Percentiles rank a stretch among this genome's conserved stretches.
Evolutionary conservation across 305 asterid genomes (phyloP).

Genomic region (Stenogyne calaminthoides): DNA sequence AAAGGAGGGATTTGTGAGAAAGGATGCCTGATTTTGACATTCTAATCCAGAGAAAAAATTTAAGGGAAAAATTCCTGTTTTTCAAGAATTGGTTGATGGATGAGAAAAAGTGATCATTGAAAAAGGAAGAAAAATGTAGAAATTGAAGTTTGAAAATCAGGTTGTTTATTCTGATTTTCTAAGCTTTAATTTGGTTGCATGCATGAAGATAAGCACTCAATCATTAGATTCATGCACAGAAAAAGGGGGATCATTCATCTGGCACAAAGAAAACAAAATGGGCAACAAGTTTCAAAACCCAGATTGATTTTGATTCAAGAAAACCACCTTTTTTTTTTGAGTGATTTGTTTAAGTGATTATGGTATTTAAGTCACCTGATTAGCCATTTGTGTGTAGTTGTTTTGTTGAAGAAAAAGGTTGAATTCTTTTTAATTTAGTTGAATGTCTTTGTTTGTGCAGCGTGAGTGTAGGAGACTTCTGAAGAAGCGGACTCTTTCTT

Average conservation of each 20-base stretch:
- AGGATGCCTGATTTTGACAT: constrained; percentile 45
- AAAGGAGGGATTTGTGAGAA: constrained; percentile 50
- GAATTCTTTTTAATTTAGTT: neutral
- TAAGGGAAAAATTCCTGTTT: constrained; percentile 3
- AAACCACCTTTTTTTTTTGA: neutral
- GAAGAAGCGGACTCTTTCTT: constrained; percentile 44
- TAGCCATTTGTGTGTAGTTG: neutral
- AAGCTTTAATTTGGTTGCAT: constrained; percentile 19
- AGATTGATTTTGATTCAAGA: constrained; percentile 26
- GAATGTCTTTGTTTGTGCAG: constrained; percentile 29
- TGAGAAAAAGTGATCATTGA: neutral
- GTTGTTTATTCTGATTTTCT: neutral
- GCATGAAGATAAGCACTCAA: constrained; percentile 30
- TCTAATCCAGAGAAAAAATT: neutral
- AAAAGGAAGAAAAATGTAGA: neutral
- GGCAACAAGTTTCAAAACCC: constrained; percentile 26
- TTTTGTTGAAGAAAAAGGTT: neutral
- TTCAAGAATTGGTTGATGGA: constrained; percentile 28
- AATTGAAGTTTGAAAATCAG: neutral
- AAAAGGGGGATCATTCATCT: neutral
- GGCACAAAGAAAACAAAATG: neutral
- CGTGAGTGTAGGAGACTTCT: constrained; percentile 43
- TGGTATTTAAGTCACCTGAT: neutral
- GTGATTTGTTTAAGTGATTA: neutral
- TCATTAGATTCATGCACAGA: constrained; percentile 11